A percentile compares a stretch with the other conserved stretches of the same genome.
Conservation (phyloP, 1,139 yeast species). For the Groenewaldozyma sp. region DNA sequence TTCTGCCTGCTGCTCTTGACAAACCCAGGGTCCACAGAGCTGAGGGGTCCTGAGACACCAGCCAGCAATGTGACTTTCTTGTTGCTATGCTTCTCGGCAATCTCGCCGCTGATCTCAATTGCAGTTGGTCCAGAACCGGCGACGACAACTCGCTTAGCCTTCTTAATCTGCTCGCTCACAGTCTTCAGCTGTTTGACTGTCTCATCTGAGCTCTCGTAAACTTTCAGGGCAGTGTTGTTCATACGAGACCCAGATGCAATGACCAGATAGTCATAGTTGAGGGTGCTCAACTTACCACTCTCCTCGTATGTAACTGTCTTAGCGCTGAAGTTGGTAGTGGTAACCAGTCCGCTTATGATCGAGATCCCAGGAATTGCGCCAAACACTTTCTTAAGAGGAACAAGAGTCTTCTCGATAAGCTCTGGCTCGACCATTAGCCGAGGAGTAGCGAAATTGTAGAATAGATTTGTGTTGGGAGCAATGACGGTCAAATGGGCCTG, state of each 20-base stretch:
- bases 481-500: conserved; percentile 14
- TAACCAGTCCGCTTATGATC: conserved; percentile 28
- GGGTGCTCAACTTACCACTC: conserved; percentile 30
- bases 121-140: conserved; percentile 95
- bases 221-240: conserved; percentile 72
- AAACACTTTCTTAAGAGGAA: conserved; percentile 13
- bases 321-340: conserved; percentile 20
- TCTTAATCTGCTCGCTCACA: conserved; percentile 69
- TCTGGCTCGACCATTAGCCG: conserved; percentile 20
- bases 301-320: conserved; percentile 25
- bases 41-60: conserved; percentile 17
- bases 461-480: conserved; percentile 15
- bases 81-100: conserved; percentile 13
- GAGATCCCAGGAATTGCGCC: conserved; percentile 9
- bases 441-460: conserved; percentile 20
- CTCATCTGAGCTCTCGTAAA: conserved; percentile 64
- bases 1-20: conserved; percentile 12
- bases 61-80: conserved; percentile 20
- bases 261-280: conserved; percentile 72
- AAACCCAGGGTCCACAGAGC: conserved; percentile 9
- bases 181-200: no score
- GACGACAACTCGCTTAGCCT: conserved; percentile 65
- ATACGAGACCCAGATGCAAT: conserved; percentile 68
- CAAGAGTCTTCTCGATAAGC: conserved; percentile 9
- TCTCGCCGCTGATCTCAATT: conserved; percentile 80